Evolutionary conservation across 306 rosid genomes (phyloP).

Genomic region (Geum urbanum): DNA sequence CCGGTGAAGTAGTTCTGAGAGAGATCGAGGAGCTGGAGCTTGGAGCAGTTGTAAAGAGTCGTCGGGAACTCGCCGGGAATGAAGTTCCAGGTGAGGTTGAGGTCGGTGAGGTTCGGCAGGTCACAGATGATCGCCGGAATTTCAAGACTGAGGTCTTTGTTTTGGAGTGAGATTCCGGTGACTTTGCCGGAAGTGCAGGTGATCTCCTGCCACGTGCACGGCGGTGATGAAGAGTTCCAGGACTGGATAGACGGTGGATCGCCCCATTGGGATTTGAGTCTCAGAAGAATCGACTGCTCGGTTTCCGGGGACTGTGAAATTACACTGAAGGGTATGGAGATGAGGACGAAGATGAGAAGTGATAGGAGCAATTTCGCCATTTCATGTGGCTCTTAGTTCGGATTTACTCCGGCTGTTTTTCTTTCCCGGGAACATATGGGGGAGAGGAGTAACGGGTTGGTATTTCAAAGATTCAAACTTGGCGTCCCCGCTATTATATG

Average conservation of each 20-base stretch:
- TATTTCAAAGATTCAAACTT: constrained; percentile 30
- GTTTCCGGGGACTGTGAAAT: constrained; percentile 37
- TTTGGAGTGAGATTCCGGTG: constrained; percentile 37
- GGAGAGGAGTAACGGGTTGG: neutral
- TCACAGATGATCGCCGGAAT: constrained; percentile 52
- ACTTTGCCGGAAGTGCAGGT: constrained; percentile 38
- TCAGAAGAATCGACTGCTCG: constrained; percentile 43
- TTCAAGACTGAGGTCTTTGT: constrained; percentile 30
- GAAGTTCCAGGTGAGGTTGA: constrained; percentile 51
- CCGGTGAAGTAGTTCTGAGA: constrained; percentile 58
- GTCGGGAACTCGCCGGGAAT: constrained; percentile 65
- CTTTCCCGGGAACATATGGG: constrained; percentile 47
- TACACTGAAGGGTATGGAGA: constrained; percentile 35
- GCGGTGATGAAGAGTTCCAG: constrained; percentile 62
- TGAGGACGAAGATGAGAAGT: constrained; percentile 21
- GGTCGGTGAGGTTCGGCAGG: constrained; percentile 44
- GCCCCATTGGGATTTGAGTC: constrained; percentile 49
- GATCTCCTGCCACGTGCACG: constrained; percentile 68
- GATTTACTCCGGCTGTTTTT: constrained; percentile 1
- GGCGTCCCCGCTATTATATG: constrained; percentile 5
- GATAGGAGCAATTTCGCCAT: constrained; percentile 34
- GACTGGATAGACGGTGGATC: constrained; percentile 53
- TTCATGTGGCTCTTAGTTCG: neutral
- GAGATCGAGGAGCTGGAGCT: constrained; percentile 54
- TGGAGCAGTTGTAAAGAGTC: constrained; percentile 58